These are phyloP conservation scores for Zanthoxylum bungeanum DNA, from an alignment of 345 rosid genomes.

Conservation along the genomic window DNA sequence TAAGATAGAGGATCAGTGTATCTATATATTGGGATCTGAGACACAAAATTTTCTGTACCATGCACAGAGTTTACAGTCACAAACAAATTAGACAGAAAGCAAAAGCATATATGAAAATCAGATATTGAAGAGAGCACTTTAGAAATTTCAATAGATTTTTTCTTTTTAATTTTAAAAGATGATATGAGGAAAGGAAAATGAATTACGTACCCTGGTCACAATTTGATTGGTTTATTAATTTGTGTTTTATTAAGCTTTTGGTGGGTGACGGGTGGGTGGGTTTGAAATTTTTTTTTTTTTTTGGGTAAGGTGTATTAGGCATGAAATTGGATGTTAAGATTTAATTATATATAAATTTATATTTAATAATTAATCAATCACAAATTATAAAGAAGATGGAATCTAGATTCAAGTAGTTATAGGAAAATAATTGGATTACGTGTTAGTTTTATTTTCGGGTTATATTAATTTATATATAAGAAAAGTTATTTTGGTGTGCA, in stretches of 20 bases:
- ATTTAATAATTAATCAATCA: no score
- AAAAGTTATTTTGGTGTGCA: no score
- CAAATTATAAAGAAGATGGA: no score
- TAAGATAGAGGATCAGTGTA: conserved; percentile 11
- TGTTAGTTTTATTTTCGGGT: no score
- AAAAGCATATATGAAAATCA: conserved; percentile 16
- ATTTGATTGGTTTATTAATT: conserved; percentile 18
- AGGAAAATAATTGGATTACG: no score
- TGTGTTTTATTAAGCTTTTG: not conserved
- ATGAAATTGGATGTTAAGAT: no score
- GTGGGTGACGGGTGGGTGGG: conserved; percentile 16
- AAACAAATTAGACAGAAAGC: conserved; percentile 6
- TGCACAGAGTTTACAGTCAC: conserved; percentile 21
- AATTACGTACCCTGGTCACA: conserved; percentile 12
- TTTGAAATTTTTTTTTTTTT: conserved; percentile 7
- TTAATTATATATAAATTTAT: no score
- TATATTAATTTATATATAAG: no score
- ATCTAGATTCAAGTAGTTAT: no score
- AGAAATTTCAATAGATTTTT: not conserved
- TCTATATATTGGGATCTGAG: conserved; percentile 48
- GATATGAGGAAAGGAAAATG: not conserved
- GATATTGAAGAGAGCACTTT: not conserved
- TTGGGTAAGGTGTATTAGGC: not conserved
- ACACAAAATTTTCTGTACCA: conserved; percentile 39
- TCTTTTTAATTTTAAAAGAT: not conserved